A percentile compares a stretch with the other conserved stretches of the same genome.
Conservation (phyloP, 768 basidiomycete genomes). For the Tricholomella constricta region DNA sequence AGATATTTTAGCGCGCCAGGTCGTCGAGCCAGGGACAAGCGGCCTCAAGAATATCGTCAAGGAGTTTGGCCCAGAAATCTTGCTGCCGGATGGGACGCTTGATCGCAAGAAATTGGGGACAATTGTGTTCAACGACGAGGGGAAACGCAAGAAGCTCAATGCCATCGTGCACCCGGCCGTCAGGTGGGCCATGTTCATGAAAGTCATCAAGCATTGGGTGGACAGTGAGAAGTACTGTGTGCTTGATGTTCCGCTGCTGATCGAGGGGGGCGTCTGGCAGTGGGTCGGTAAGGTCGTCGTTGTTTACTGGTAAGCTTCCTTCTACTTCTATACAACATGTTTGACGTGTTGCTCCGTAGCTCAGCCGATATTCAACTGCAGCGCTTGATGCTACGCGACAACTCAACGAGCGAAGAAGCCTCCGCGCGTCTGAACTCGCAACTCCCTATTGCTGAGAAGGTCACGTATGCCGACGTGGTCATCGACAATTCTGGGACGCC, state of each 20-base stretch:
- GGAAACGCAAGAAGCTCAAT: constrained; percentile 74
- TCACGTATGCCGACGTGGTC: constrained; percentile 82
- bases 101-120: constrained; percentile 82
- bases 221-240: constrained; percentile 77
- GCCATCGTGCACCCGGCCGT: constrained; percentile 91
- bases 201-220: constrained; percentile 71
- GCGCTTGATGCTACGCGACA: constrained; percentile 78
- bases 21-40: constrained; percentile 81
- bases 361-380: constrained; percentile 75
- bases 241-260: constrained; percentile 88
- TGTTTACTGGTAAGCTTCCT: constrained; percentile 77
- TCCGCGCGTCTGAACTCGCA: constrained; percentile 77
- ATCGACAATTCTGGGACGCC: constrained; percentile 86
- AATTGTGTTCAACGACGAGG: constrained; percentile 81
- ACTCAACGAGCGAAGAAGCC: constrained; percentile 66
- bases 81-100: constrained; percentile 69
- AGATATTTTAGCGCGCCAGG: constrained; percentile 84
- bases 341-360: constrained; percentile 2
- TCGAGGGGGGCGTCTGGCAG: constrained; percentile 85
- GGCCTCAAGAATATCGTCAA: constrained; percentile 67
- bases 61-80: constrained; percentile 71
- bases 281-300: constrained; percentile 85
- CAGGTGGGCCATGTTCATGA: constrained; percentile 71
- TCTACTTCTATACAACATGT: neutral
- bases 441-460: constrained; percentile 75